Conservation (phyloP, 345 rosid genomes). For the Boechera divaricarpa region DNA sequence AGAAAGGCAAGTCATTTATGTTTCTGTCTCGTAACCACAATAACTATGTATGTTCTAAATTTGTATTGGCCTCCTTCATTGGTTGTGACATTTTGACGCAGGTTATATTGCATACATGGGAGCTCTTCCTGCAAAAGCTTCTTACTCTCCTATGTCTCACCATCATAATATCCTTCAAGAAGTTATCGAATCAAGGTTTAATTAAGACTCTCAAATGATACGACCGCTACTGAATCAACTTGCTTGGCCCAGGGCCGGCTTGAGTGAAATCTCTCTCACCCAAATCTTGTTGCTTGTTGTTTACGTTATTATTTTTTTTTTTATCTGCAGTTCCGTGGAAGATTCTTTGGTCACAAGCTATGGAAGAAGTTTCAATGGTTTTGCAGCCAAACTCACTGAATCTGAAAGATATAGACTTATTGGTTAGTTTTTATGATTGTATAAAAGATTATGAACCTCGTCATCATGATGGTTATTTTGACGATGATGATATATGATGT, state of each 20-base stretch:
- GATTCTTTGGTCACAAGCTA: constrained; percentile 46
- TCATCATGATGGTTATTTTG: neutral
- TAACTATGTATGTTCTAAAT: neutral
- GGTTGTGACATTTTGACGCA: constrained; percentile 15
- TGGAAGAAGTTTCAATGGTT: constrained; percentile 50
- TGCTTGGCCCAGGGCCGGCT: no score
- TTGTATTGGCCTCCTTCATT: neutral
- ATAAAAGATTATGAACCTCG: neutral
- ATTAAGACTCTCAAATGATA: neutral
- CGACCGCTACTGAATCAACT: no score
- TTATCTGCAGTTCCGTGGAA: constrained; percentile 28
- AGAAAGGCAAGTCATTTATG: constrained; percentile 31
- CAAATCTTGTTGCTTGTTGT: neutral
- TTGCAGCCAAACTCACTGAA: constrained; percentile 54
- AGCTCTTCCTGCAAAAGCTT: constrained; percentile 32
- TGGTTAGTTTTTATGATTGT: constrained; percentile 38
- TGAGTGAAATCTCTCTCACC: neutral
- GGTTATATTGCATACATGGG: constrained; percentile 49
- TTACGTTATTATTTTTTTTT: neutral
- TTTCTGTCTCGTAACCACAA: neutral
- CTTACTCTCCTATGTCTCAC: constrained; percentile 42
- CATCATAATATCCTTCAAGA: constrained; percentile 43
- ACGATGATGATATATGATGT: no score
- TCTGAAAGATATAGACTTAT: constrained; percentile 53
- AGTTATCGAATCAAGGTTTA: constrained; percentile 33